Percentiles rank a stretch among this genome's conserved stretches.
These are phyloP conservation scores for Knoxia roxburghii DNA, from an alignment of 257 asterid genomes.

Conservation along the genomic window DNA sequence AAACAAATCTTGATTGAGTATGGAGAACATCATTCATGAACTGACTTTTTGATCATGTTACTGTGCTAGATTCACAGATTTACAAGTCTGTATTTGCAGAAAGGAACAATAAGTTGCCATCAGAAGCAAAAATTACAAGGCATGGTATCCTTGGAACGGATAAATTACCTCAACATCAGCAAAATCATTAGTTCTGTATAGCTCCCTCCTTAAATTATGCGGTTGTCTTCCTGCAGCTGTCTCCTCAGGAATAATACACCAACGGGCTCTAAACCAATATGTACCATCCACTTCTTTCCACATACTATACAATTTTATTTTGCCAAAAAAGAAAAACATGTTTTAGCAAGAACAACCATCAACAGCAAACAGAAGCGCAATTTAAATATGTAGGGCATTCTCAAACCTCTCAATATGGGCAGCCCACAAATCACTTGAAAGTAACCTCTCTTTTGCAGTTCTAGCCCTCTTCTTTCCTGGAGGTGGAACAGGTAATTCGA, in stretches of 20 bases:
- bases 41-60: background rate
- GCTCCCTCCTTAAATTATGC: constrained; percentile 90
- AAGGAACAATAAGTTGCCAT: background rate
- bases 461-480: constrained; percentile 66
- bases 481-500: constrained; percentile 56
- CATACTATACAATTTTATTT: constrained; percentile 48
- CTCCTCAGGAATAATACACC: constrained; percentile 91
- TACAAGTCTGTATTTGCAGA: background rate
- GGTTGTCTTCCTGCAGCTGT: constrained; percentile 83
- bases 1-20: background rate
- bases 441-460: constrained; percentile 81
- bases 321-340: constrained; percentile 4
- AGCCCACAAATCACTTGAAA: constrained; percentile 89
- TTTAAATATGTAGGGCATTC: background rate
- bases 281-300: constrained; percentile 92
- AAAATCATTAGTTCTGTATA: constrained; percentile 67
- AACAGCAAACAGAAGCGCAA: background rate
- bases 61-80: background rate
- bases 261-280: constrained; percentile 70
- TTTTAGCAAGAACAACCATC: background rate
- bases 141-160: background rate
- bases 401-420: constrained; percentile 65
- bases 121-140: background rate
- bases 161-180: constrained; percentile 74
- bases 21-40: background rate